Conservation (phyloP, 169 alveolate species). For the Eimeria praecox region DNA sequence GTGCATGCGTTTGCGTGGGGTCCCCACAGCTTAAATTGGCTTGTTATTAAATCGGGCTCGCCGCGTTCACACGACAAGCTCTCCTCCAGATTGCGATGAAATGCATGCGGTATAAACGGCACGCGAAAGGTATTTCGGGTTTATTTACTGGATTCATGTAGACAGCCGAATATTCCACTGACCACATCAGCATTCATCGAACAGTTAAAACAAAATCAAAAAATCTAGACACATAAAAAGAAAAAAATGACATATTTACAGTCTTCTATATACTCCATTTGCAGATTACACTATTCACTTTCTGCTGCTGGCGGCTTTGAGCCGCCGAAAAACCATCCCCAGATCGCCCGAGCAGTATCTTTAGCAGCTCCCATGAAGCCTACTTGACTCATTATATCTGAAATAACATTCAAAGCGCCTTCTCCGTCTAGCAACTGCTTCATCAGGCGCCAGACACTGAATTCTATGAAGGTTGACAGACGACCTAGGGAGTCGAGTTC, state of each 20-base stretch:
- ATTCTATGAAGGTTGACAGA: neutral
- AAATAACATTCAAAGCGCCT: neutral
- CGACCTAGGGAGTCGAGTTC: constrained; percentile 20
- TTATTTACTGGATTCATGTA: too few relatives aligned
- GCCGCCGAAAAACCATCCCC: constrained; percentile 30
- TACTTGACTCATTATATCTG: neutral
- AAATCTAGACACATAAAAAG: too few relatives aligned
- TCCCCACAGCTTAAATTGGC: too few relatives aligned
- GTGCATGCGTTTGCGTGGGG: too few relatives aligned
- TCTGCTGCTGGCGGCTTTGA: neutral
- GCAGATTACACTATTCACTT: neutral
- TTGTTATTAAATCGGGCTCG: too few relatives aligned
- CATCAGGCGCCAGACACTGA: neutral
- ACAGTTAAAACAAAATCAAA: neutral
- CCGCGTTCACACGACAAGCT: too few relatives aligned
- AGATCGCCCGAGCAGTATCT: neutral
- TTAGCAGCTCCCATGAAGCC: constrained; percentile 35
- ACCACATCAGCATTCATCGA: neutral
- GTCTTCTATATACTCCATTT: too few relatives aligned
- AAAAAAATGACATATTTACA: too few relatives aligned
- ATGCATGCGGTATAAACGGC: too few relatives aligned
- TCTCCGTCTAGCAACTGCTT: neutral
- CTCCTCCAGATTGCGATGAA: too few relatives aligned
- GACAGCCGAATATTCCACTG: too few relatives aligned
- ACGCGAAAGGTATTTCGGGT: too few relatives aligned